Base-by-base conservation (phyloP, 2,329 filamentous ascomycete genomes). In the Aspergillus tanneri region DNA sequence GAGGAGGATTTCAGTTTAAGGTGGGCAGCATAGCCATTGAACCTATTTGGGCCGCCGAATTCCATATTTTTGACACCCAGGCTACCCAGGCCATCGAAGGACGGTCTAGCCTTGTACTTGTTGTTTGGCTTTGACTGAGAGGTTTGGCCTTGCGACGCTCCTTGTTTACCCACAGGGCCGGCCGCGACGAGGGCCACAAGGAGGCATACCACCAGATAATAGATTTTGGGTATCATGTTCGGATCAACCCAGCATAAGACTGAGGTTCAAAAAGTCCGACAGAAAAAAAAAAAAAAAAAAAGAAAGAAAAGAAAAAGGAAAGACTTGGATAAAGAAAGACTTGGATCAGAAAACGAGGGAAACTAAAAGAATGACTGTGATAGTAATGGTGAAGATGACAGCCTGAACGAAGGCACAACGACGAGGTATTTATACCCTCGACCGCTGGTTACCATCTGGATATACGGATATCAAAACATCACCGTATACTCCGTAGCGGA, bases 191-290 rank as follows among this genome's bases (percentile, higher is more conserved):
- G 38, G 6, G 23, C 0, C 22, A 12, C n/a, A 25, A 40, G 25
- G 3, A 40, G 38, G 38, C 27, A 40, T 14, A 40, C 14, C 12
- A 40, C 12, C 22, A 40, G 18, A 18, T 40, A 40, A 21, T 23
- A 40, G 38, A 40, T 11, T 40, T 40, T 40, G 7, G 38, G 38
- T 4, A 40, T 14, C 38, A 40, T 40, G 23, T 40, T 40, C 9
- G 7, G 2, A 40, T 40, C 25, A 12, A 0, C 21, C 21, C n/a
- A 30, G 10, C 38, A 25, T 14, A 25, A 24, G 22, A 5, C 25
- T 28, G 14, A 25, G 9, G 25, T 40, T 28, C 10, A 5, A 28
- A 28, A 18, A 22, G 18, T 38, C 22, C 22, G 8, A 7, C 18
- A 16, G 8, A 18, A 19, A 11, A 28, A 19, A 21, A 38, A 24